A percentile compares a stretch with the other conserved stretches of the same genome.
phyloP scores from a whole-genome alignment of 1,284 basidiomycete genomes.

The Moesziomyces antarcticus region DNA sequence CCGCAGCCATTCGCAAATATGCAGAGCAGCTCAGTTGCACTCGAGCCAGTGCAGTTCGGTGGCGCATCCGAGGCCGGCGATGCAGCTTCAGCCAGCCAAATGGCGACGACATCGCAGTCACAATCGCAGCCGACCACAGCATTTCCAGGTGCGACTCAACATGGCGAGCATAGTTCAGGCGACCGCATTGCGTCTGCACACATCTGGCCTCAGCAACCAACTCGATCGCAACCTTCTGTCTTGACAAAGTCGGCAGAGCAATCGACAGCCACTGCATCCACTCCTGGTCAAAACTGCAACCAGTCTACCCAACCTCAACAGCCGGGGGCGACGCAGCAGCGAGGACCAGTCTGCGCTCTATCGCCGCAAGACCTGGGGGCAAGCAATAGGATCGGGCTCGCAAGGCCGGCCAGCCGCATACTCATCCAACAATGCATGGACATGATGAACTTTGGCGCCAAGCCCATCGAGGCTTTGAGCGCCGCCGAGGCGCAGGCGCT shows the following conservation, averaged over 20 bases:
- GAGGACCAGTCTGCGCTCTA: not conserved
- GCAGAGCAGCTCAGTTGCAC: not conserved
- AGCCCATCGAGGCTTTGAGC: slow-evolving; percentile 14
- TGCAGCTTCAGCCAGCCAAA: no score
- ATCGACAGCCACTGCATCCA: not conserved
- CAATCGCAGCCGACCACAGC: no score
- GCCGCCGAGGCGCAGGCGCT: slow-evolving; percentile 17
- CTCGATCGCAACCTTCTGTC: not conserved
- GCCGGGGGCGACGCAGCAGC: slow-evolving; percentile 9
- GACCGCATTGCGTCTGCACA: not conserved
- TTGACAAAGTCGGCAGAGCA: not conserved
- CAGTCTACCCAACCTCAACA: not conserved
- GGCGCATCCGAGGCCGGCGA: no score
- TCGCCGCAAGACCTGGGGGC: slow-evolving; percentile 27
- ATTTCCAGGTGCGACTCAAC: no score
- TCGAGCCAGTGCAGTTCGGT: no score
- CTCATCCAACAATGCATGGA: slow-evolving; percentile 44
- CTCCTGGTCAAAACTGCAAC: not conserved
- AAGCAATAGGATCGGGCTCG: slow-evolving; percentile 15
- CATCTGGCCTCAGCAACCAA: not conserved
- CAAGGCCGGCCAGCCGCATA: slow-evolving; percentile 18
- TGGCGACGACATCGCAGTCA: no score
- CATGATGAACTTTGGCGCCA: slow-evolving; percentile 40
- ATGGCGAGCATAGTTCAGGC: no score
- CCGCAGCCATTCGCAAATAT: no score